Evolutionary conservation across 306 rosid genomes (phyloP).

Genomic region (Dryas octopetala): DNA sequence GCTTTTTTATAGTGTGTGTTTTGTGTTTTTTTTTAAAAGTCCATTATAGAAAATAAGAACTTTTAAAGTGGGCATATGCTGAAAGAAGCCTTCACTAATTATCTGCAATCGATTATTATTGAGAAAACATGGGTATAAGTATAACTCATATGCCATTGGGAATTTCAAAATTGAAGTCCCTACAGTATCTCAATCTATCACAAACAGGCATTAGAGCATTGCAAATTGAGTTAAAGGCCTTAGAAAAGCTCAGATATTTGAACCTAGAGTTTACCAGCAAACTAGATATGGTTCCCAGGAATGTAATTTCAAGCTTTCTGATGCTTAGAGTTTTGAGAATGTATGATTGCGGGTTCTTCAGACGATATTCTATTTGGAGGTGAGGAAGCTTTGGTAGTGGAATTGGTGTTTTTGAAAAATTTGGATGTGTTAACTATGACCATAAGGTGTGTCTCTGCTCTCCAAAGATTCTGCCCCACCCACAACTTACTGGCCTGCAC

Average conservation of each 20-base stretch:
- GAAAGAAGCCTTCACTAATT: slow-evolving; percentile 1
- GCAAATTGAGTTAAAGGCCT: background rate
- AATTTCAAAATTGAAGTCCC: background rate
- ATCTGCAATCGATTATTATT: background rate
- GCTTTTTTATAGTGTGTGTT: too few species aligned
- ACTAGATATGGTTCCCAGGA: background rate
- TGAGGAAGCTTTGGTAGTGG: background rate
- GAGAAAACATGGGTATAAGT: background rate
- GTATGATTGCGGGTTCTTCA: background rate
- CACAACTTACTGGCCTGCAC: background rate
- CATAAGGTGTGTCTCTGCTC: background rate
- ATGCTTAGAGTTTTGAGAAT: background rate
- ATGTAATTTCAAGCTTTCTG: background rate
- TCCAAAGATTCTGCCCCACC: background rate
- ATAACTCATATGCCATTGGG: background rate
- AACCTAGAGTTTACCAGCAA: background rate
- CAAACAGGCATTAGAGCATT: background rate
- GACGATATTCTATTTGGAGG: background rate
- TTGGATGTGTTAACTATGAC: background rate
- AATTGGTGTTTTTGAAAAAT: background rate
- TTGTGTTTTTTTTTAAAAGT: too few species aligned
- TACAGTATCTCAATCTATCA: background rate
- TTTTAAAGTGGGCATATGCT: background rate
- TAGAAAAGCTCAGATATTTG: background rate
- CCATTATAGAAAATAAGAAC: background rate